Base-by-base conservation (phyloP, 345 rosid genomes). In the Salix brachista region DNA sequence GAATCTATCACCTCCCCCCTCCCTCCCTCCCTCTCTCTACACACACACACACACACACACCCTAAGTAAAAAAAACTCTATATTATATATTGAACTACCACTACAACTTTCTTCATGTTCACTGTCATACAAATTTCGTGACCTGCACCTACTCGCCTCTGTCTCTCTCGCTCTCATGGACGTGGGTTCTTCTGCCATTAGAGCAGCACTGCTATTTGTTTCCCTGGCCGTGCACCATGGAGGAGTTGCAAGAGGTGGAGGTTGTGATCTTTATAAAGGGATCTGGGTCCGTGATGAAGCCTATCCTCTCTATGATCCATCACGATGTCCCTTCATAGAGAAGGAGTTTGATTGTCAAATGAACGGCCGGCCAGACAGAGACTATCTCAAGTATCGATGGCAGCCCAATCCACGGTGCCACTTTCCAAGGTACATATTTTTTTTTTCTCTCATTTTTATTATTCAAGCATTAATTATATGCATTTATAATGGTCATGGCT, bases 361-460 rank as follows among this genome's bases (percentile, higher is more conserved):
- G 25, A 84, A 88, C 23, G 90, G 90, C 14, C 79, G 91, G 11
- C 84, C 79, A 6, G 93, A 90, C 75, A 28, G 12, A 3, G 73
- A 54, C n/a, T 90, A 83, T 42, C 87, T 82, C 77, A 83, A 82
- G 23, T 90, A 85, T 39, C 81, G 87, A 74, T 88, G 93, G 91
- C 82, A 86, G 67, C 93, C 93, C 19, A 13, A 25, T 32, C 21
- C 54, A 48, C 74, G 56, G 2, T 87, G 90, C 78, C 68, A 70
- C 70, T 74, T 90, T 18, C 85, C 89, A n/a, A 81, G 88, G 93
- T 87, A 75, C 64, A 4, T 44, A 8, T 8, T 32, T 34, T 21
- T 74, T n/a, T 28, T 19, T 18, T 17, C 17, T 41, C 41, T 44
- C 19, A 32, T 32, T n/a, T 34, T n/a, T 61, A 23, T 21, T 26